Conservation (phyloP, 129 eudicot species). For the Pulicaria dysenterica region DNA sequence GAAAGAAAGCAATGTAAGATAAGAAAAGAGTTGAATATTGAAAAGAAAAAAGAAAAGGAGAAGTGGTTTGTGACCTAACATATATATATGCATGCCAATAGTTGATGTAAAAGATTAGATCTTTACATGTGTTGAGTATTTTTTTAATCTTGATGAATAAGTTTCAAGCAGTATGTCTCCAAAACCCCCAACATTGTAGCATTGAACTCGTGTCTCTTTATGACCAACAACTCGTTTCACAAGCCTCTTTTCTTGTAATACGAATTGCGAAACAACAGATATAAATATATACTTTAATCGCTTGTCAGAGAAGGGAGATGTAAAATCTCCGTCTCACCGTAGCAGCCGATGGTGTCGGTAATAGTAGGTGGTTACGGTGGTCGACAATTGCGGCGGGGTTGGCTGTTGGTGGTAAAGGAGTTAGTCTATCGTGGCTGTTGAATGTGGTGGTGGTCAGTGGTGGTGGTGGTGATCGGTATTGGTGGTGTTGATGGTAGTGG, state of each 20-base stretch:
- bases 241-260: not conserved
- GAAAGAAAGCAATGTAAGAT: not conserved
- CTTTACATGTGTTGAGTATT: constrained; percentile 14
- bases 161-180: constrained; percentile 22
- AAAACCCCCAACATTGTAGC: constrained; percentile 25
- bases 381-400: no score
- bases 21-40: not conserved
- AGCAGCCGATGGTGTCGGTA: no score
- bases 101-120: not conserved
- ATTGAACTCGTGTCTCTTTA: constrained; percentile 24
- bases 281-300: not conserved
- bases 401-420: no score
- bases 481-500: no score
- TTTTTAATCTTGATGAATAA: constrained; percentile 13
- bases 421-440: no score
- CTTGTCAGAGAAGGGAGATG: not conserved
- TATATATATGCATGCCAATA: constrained; percentile 1
- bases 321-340: not conserved
- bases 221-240: constrained; percentile 28
- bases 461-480: no score
- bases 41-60: not conserved
- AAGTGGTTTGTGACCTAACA: constrained; percentile 27
- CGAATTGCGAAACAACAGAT: not conserved
- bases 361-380: no score
- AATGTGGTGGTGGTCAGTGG: no score